Evolutionary conservation across 352 stramenopile species (phyloP).

Genomic region (Aphanomyces stellatus): DNA sequence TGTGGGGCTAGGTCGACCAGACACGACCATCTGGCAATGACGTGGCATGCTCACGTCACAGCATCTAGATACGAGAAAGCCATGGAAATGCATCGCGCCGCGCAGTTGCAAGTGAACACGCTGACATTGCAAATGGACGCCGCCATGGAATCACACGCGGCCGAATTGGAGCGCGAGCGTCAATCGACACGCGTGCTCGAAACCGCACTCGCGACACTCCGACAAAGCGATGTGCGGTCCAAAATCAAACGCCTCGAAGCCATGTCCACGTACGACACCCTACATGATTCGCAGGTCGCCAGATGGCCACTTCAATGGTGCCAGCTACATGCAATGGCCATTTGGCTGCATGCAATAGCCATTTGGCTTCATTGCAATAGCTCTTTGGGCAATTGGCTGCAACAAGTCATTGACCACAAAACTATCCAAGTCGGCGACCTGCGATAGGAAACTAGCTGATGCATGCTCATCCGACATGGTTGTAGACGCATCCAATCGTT

Average conservation of each 20-base stretch:
- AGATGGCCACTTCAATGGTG: too few species aligned
- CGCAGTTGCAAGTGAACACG: slow-evolving; percentile 36
- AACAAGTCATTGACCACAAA: too few species aligned
- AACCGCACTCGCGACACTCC: slow-evolving; percentile 35
- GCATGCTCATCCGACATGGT: too few species aligned
- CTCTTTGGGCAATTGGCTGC: too few species aligned
- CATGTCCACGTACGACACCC: slow-evolving; percentile 60
- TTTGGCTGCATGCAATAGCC: too few species aligned
- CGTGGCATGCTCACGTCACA: too few species aligned
- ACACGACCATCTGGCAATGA: too few species aligned
- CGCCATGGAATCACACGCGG: slow-evolving; percentile 35
- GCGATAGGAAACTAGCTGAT: too few species aligned
- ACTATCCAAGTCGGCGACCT: too few species aligned
- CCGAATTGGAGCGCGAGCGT: slow-evolving; percentile 26
- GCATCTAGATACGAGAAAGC: slow-evolving; percentile 55
- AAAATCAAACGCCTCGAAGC: slow-evolving; percentile 57
- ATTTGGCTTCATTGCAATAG: too few species aligned
- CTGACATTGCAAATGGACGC: slow-evolving; percentile 38
- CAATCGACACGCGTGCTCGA: slow-evolving; percentile 37
- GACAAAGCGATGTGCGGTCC: slow-evolving; percentile 47
- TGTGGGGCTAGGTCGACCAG: not conserved
- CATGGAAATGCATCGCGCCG: slow-evolving; percentile 41
- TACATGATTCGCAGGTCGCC: too few species aligned
- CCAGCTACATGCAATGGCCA: too few species aligned
- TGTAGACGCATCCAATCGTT: slow-evolving; percentile 41